Conservation (phyloP, 495 filamentous ascomycete genomes). For the Neurospora pannonica region DNA sequence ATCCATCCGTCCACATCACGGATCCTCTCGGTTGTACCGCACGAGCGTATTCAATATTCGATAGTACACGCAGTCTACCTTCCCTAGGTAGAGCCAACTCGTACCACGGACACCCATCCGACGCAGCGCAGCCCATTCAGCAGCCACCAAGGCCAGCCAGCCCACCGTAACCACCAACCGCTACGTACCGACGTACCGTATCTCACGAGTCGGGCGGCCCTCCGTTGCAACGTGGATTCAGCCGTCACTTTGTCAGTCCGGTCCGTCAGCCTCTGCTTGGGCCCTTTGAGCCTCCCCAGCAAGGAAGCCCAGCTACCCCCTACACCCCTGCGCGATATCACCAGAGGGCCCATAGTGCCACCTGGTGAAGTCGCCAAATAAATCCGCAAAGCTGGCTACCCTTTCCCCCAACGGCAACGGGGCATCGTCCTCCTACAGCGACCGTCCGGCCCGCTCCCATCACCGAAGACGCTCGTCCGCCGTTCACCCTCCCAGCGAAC, state of each 20-base stretch:
- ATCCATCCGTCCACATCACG: neutral
- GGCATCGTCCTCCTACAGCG: conserved; percentile 34
- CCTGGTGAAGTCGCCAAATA: conserved; percentile 4
- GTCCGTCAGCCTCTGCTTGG: neutral
- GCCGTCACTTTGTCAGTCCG: neutral
- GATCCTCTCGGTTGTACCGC: neutral
- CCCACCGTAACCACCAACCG: neutral
- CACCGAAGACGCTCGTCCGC: conserved; percentile 33
- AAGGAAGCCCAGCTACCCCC: neutral
- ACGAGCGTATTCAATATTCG: neutral
- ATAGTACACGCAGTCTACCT: neutral
- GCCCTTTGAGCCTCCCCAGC: neutral
- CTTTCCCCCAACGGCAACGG: conserved; percentile 23
- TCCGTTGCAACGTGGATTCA: neutral
- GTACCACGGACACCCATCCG: neutral
- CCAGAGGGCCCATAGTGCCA: conserved; percentile 5
- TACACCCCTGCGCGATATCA: neutral
- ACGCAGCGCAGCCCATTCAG: neutral
- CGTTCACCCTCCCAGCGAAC: conserved; percentile 10
- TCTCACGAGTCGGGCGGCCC: neutral
- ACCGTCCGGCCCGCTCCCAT: conserved; percentile 28
- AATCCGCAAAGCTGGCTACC: conserved; percentile 28
- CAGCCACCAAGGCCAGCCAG: neutral
- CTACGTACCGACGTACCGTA: neutral
- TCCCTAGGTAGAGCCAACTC: neutral